A percentile compares a stretch with the other conserved stretches of the same genome.
Evolutionary conservation across 2,329 filamentous ascomycete species (phyloP).

Genomic region (Onygena corvina): DNA sequence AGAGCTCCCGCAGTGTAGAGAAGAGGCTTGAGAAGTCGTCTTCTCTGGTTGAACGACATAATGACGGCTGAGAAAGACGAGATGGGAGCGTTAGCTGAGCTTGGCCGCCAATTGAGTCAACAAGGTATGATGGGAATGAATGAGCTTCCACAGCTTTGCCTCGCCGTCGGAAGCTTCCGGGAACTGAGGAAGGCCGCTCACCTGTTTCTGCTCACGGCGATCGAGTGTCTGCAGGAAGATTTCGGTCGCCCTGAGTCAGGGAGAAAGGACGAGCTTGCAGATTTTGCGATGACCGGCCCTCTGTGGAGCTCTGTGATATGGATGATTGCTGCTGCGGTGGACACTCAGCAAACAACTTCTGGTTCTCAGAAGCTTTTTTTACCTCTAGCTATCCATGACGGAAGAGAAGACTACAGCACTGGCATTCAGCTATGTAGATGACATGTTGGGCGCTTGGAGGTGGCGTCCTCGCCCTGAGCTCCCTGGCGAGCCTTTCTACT

Average conservation of each 20-base stretch:
- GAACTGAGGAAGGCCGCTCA: too few species aligned
- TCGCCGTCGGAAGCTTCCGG: not conserved
- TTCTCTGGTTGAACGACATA: slow-evolving; percentile 33
- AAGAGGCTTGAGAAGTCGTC: slow-evolving; percentile 44
- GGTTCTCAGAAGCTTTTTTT: not conserved
- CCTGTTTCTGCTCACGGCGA: not conserved
- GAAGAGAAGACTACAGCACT: not conserved
- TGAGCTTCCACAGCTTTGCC: not conserved
- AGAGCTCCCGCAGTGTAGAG: slow-evolving; percentile 48
- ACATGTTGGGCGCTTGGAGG: too few species aligned
- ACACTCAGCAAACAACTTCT: not conserved
- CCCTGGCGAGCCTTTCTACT: too few species aligned
- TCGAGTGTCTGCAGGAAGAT: not conserved
- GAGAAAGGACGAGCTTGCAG: not conserved
- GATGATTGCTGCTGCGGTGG: not conserved
- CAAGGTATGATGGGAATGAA: not conserved
- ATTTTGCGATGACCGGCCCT: not conserved
- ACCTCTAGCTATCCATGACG: not conserved
- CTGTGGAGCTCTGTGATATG: not conserved
- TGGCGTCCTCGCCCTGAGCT: too few species aligned
- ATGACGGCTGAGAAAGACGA: not conserved
- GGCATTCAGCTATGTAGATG: not conserved
- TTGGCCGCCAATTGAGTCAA: too few species aligned
- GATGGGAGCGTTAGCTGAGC: not conserved
- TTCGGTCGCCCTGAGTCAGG: not conserved